Base-by-base conservation (phyloP, 139 green algal species). In the Chlamydomonas eustigma region DNA sequence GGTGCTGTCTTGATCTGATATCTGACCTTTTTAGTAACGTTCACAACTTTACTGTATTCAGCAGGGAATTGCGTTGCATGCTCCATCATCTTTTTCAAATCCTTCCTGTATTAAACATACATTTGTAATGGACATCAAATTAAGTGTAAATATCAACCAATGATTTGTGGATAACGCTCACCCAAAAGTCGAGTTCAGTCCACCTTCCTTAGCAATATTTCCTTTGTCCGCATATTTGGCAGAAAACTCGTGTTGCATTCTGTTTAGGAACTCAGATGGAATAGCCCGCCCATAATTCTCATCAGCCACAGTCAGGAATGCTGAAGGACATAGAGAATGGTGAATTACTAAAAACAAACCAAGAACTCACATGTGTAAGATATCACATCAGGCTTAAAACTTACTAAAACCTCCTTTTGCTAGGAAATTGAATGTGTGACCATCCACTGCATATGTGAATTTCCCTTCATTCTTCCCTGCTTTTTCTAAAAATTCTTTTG, bases 301-400 rank as follows among this genome's bases (percentile, higher is more conserved):
- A 38, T 98, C 92, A 8, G 95, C 93, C 0, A 98, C 94, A n/a
- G 94, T 94, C 58, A 97, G 76, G 80, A 93, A 98, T 1, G 81
- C 89, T 95, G 88, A 69, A 69, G n/a, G n/a, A n/a, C n/a, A n/a
- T n/a, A 63, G n/a, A n/a, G n/a, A n/a, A n/a, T n/a, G n/a, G n/a
- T n/a, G n/a, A n/a, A n/a, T n/a, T n/a, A n/a, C n/a, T n/a, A n/a
- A n/a, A n/a, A n/a, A n/a, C n/a, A n/a, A n/a, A n/a, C n/a, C n/a
- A n/a, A n/a, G n/a, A n/a, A n/a, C n/a, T n/a, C n/a, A n/a, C n/a
- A n/a, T n/a, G n/a, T n/a, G n/a, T n/a, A n/a, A n/a, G n/a, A n/a
- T n/a, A n/a, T n/a, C n/a, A n/a, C n/a, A n/a, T n/a, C n/a, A n/a
- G n/a, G n/a, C n/a, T n/a, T n/a, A n/a, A n/a, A 4, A 80, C 87